Conservation (phyloP, 176 grass and related monocot genomes). For the Pontederia paniculata region DNA sequence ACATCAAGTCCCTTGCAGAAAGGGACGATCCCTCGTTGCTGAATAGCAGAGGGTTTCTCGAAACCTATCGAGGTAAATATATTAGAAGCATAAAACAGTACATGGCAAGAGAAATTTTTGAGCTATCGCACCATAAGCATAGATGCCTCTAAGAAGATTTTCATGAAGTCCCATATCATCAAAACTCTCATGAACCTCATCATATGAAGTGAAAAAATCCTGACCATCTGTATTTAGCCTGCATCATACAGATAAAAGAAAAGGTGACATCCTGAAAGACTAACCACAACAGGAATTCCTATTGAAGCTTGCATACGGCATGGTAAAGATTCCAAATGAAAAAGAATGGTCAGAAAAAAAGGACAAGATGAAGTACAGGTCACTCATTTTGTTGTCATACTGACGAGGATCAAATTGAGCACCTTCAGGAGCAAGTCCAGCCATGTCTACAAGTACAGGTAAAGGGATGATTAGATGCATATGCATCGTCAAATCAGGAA, state of each 20-base stretch:
- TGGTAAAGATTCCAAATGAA: too few species aligned
- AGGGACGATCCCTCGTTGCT: constrained; percentile 78
- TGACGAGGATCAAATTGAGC: constrained; percentile 16
- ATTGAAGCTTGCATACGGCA: too few species aligned
- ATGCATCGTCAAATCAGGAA: too few species aligned
- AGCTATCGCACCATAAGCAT: constrained; percentile 47
- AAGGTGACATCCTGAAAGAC: too few species aligned
- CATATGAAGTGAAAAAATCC: constrained; percentile 64
- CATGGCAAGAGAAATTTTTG: neutral
- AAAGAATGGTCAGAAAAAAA: neutral
- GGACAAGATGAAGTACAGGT: constrained; percentile 7
- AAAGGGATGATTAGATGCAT: neutral
- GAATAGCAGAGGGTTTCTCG: constrained; percentile 82
- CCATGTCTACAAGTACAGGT: constrained; percentile 1
- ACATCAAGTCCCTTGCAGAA: constrained; percentile 82
- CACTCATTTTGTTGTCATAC: constrained; percentile 16
- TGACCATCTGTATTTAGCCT: constrained; percentile 33
- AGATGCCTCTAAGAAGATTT: constrained; percentile 80
- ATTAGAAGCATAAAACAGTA: neutral
- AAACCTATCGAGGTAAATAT: neutral
- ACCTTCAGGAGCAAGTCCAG: constrained; percentile 2
- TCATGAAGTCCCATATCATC: constrained; percentile 64
- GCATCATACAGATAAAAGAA: neutral
- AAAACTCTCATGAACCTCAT: constrained; percentile 64
- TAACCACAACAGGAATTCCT: too few species aligned